phyloP scores from a whole-genome alignment of 805 yeast species.

The Cyberlindnera euphorbiae region DNA sequence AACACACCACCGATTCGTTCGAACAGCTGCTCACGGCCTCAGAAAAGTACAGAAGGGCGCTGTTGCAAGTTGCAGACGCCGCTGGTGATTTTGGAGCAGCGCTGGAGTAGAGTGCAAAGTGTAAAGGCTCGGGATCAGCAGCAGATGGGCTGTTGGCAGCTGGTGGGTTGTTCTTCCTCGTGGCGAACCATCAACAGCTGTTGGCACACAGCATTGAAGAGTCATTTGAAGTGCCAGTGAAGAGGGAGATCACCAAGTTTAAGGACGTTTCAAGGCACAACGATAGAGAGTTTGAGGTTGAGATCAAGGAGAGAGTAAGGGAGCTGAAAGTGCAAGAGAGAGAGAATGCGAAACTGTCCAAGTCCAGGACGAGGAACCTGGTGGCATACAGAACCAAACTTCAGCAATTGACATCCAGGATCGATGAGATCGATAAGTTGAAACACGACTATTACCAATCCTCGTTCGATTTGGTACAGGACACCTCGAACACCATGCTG shows the following conservation, averaged over 20 bases:
- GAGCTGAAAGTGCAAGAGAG: slow-evolving; percentile 55
- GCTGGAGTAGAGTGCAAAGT: slow-evolving; percentile 56
- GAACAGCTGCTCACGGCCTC: slow-evolving; percentile 44
- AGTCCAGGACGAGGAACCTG: slow-evolving; percentile 58
- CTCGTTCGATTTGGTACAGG: slow-evolving; percentile 56
- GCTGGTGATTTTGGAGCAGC: slow-evolving; percentile 71
- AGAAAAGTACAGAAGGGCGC: slow-evolving; percentile 39
- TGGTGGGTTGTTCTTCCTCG: slow-evolving; percentile 70
- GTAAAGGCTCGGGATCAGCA: slow-evolving; percentile 55
- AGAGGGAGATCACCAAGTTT: slow-evolving; percentile 40
- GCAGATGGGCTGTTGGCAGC: slow-evolving; percentile 66
- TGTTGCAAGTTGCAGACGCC: slow-evolving; percentile 46
- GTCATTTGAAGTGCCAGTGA: slow-evolving; percentile 53
- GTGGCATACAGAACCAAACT: slow-evolving; percentile 64
- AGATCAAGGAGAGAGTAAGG: slow-evolving; percentile 47
- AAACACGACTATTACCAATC: slow-evolving; percentile 72
- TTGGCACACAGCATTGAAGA: slow-evolving; percentile 51
- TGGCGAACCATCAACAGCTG: slow-evolving; percentile 74
- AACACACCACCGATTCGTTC: slow-evolving; percentile 43
- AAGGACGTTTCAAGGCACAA: slow-evolving; percentile 38
- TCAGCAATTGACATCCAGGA: slow-evolving; percentile 60
- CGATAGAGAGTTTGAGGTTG: slow-evolving; percentile 49
- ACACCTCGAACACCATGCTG: slow-evolving; percentile 52
- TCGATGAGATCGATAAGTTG: slow-evolving; percentile 73
- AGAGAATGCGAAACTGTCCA: slow-evolving; percentile 54